phyloP scores from a whole-genome alignment of 768 basidiomycete species.

The Gloeopeniophorella convolvens region DNA sequence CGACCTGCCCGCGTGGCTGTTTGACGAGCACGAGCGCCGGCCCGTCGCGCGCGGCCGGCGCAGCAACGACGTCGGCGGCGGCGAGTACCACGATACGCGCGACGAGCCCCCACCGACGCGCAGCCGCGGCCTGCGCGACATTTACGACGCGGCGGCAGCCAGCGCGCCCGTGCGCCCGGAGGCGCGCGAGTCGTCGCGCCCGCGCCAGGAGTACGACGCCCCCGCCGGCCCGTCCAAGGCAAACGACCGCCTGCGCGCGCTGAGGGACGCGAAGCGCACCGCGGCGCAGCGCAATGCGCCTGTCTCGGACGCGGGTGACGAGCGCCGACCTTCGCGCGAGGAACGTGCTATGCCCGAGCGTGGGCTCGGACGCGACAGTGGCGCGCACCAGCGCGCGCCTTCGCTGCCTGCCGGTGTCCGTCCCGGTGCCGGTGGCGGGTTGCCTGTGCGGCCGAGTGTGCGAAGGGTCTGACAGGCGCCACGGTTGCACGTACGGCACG shows the following conservation, averaged over 20 bases:
- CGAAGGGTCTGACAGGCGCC: not conserved
- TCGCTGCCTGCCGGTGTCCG: conserved; percentile 2
- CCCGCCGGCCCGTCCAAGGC: conserved; percentile 30
- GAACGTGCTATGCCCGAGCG: not conserved
- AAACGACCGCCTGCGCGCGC: conserved; percentile 41
- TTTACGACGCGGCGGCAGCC: conserved; percentile 31
- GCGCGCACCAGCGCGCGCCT: not conserved
- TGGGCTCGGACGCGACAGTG: not conserved
- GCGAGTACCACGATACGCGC: conserved; percentile 18
- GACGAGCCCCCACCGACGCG: conserved; percentile 16
- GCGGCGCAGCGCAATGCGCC: conserved; percentile 16
- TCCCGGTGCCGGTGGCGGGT: not conserved
- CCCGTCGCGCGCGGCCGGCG: conserved; percentile 21
- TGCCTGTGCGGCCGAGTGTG: conserved; percentile 1
- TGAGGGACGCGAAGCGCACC: conserved; percentile 44
- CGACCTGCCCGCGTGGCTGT: conserved; percentile 64
- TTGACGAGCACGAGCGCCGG: conserved; percentile 49
- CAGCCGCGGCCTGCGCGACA: conserved; percentile 31
- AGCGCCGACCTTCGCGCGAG: not conserved
- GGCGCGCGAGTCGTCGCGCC: not conserved
- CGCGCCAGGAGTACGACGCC: conserved; percentile 19
- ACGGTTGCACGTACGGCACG: too few species aligned
- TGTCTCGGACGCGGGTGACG: not conserved
- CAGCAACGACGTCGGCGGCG: conserved; percentile 9
- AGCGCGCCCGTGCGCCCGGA: not conserved